Conservation (phyloP, 1,284 basidiomycete genomes). For the Sphaerobolus stellatus region DNA sequence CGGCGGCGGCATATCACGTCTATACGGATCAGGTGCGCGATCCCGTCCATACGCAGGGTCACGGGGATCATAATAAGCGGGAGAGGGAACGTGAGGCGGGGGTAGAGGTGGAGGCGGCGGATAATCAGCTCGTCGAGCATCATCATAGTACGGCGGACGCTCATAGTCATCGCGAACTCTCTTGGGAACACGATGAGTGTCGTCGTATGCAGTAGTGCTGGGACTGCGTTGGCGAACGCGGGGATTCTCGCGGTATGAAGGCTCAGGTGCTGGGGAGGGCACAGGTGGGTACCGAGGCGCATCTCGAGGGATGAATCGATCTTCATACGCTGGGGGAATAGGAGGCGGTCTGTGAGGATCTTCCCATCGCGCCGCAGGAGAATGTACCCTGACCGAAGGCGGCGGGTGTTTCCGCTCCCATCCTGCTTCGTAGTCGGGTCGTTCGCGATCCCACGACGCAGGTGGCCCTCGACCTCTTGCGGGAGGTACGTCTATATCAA, state of each 20-base stretch:
- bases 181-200: constrained; percentile 4
- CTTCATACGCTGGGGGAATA: constrained; percentile 21
- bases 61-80: background rate
- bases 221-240: constrained; percentile 39
- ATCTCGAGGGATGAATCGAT: constrained; percentile 25
- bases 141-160: constrained; percentile 5
- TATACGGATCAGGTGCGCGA: constrained; percentile 6
- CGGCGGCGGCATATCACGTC: constrained; percentile 11
- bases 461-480: constrained; percentile 1
- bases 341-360: constrained; percentile 31
- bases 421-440: constrained; percentile 11
- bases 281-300: constrained; percentile 31
- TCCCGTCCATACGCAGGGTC: constrained; percentile 10
- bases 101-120: constrained; percentile 6
- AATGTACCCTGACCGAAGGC: constrained; percentile 7
- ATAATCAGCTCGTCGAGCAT: background rate
- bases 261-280: constrained; percentile 18
- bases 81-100: background rate
- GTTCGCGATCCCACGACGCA: constrained; percentile 7
- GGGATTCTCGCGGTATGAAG: constrained; percentile 25
- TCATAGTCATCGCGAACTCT: constrained; percentile 11
- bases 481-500: constrained; percentile 7
- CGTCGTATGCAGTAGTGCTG: constrained; percentile 36
- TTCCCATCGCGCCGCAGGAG: constrained; percentile 29
- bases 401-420: constrained; percentile 18